Base-by-base conservation (phyloP, 1,139 yeast species). In the Dujonia santamariae region DNA sequence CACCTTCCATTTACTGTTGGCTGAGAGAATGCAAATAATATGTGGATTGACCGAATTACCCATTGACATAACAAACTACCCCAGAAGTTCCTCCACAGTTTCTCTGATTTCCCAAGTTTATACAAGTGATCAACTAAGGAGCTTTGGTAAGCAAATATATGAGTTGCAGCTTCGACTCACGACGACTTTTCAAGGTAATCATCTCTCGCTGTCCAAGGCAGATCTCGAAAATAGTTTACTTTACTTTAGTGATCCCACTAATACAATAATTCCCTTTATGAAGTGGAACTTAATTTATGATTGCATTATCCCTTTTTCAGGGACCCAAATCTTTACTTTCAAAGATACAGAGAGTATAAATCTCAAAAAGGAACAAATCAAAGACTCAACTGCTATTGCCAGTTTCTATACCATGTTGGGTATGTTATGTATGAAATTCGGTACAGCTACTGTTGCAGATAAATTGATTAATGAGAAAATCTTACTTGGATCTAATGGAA, bases 351-450 rank as follows among this genome's bases (percentile, higher is more conserved):
- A 19, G 3, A 43, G 41, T 26, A 18, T 24, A 4, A 26, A 38
- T 9, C 31, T 25, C 4, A 41, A 37, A 27, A 40, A 43, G 30
- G 20, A 30, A 4, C 35, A 30, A 17, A 51, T 67, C 2, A 41
- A 44, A 18, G 57, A 59, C 18, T 42, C 47, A 8, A 51, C 72
- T 0, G 41, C 57, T 19, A 47, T 67, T 5, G 70, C 66, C 5
- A 56, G 69, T 31, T 68, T 69, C 38, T 61, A 61, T 40, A 60
- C 70, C 3, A 45, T 69, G 56, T 42, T 68, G 6, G 75, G 75
- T 1, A 21, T 69, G 16, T 37, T 67, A 9, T 45, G 50, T n/a
- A 36, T 51, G 7, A 67, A 63, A 38, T 61, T 48, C 35, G 63
- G 59, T 11, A 47, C 47, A 18, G 45, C 47, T 9, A 37, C 37